Base-by-base conservation (phyloP, 2,329 filamentous ascomycete genomes). In the Epichloe sp. region DNA sequence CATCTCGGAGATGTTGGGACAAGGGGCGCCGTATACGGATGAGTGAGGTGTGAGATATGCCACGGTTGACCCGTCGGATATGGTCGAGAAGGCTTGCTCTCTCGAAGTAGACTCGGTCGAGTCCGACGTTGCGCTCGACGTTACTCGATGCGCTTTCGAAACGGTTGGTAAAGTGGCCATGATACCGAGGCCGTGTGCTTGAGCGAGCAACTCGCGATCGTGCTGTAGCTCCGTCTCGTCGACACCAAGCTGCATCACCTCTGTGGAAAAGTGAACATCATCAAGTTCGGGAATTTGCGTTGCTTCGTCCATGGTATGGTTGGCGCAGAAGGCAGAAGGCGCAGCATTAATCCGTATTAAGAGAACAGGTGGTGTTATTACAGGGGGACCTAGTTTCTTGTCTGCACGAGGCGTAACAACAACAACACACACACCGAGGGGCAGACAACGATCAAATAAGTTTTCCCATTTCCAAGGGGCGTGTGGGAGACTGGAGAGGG, bases 21-120 rank as follows among this genome's bases (percentile, higher is more conserved):
- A 59, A 3, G 56, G 52, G 3, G 57, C 59, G 7, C 59, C 64
- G 49, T 65, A 66, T 19, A 69, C 60, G 47, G 71, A 74, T 0
- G 72, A 73, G 49, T 68, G 65, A 19, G 69, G 68, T 1, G 72
- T 75, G 26, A 71, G 54, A 31, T 63, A 62, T 5, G 71, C 71
- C 54, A 64, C 68, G 3, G 65, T 61, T 5, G 74, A 72, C 7
- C 59, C 67, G 5, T 64, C 62, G 14, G 74, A 73, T 8, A 63
- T 66, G 44, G 70, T 68, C 3, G 75, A 77, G 54, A 65, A 67
- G 14, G 69, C 70, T 38, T 72, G 72, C 23, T 65, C 68, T 58
- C 72, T 71, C 34, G 61, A 66, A 23, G 60, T 67, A 34, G 65
- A 65, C 38, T 68, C 65, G 23, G 66, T 62, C 7, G 71, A 73